Evolutionary conservation across 257 asterid species (phyloP), one percentile per base, ranked within the genome.

Genomic region (Nicotiana undulata): DNA sequence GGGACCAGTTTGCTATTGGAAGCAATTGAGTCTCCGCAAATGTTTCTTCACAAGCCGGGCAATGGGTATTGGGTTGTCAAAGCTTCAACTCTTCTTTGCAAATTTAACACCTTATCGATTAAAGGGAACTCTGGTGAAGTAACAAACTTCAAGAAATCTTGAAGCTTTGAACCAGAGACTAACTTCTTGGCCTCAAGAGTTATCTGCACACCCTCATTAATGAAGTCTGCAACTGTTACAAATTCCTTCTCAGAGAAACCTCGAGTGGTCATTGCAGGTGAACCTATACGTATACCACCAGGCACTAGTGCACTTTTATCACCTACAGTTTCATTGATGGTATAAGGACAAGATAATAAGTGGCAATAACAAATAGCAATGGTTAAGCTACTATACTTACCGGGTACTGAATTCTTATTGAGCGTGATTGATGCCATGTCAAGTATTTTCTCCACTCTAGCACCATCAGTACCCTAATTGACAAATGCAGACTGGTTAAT

Each of bases 361-460:
- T 31, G 51, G 5, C 61, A 17, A 79, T 79, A 46, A 60, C 2
- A 20, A 46, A 49, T 28, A 10, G 15, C 24, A 79, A 15, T 24
- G 44, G 61, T 74, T 24, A 46, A 65, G 63, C 7, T 9, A 46
- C 61, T 24, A 26, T 17, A 85, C 92, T 87, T 56, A 93, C 99
- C 99, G 2, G 98, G 97, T 44, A 96, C 97, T 22, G 98, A 96
- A 86, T 94, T 96, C 86, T 96, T 96, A 79, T 94, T 96, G 82
- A 96, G 94, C n/a, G 97, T 96, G 70, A 96, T 96, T 6, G 99
- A 96, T 37, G 98, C 95, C 98, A 94, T 89, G 82, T 94, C 98
- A 9, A 96, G 97, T 81, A 96, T 90, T 85, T 90, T 96, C 91
- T 96, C 98, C 85, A 84, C 98, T 79, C 98, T 88, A 67, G 99